Conservation (phyloP, 208 protist species). For the Trypanosoma platydactyli region DNA sequence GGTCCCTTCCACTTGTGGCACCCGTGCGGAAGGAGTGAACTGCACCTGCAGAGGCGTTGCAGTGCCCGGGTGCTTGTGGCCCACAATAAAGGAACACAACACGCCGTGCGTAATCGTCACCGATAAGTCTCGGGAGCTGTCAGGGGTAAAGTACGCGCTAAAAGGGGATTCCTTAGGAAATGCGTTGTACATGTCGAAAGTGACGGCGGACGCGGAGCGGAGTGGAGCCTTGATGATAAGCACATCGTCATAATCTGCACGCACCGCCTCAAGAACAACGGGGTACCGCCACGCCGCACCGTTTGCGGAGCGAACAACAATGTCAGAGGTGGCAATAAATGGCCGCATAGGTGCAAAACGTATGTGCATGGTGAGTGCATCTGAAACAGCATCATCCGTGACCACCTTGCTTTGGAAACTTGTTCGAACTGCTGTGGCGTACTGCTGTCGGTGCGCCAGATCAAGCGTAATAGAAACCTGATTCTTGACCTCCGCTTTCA, state of each 20-base stretch:
- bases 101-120: constrained; percentile 76
- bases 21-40: constrained; percentile 61
- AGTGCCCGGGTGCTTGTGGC: constrained; percentile 41
- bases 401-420: constrained; percentile 44
- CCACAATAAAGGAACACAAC: constrained; percentile 66
- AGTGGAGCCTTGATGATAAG: constrained; percentile 66
- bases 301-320: constrained; percentile 49
- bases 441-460: constrained; percentile 49
- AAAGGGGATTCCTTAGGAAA: constrained; percentile 82
- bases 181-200: constrained; percentile 89
- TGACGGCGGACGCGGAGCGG: constrained; percentile 50
- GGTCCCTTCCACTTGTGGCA: constrained; percentile 75
- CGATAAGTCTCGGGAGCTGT: constrained; percentile 79
- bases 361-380: constrained; percentile 51
- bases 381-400: constrained; percentile 21
- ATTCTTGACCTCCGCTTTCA: constrained; percentile 32
- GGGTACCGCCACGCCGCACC: constrained; percentile 86
- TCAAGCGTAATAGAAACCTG: constrained; percentile 38
- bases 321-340: constrained; percentile 63
- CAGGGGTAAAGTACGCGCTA: constrained; percentile 84
- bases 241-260: constrained; percentile 82
- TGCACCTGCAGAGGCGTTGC: constrained; percentile 54
- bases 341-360: constrained; percentile 80
- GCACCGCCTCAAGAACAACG: constrained; percentile 74
- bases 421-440: constrained; percentile 33